phyloP scores from a whole-genome alignment of 345 rosid genomes.

The Rubroshorea leprosula region DNA sequence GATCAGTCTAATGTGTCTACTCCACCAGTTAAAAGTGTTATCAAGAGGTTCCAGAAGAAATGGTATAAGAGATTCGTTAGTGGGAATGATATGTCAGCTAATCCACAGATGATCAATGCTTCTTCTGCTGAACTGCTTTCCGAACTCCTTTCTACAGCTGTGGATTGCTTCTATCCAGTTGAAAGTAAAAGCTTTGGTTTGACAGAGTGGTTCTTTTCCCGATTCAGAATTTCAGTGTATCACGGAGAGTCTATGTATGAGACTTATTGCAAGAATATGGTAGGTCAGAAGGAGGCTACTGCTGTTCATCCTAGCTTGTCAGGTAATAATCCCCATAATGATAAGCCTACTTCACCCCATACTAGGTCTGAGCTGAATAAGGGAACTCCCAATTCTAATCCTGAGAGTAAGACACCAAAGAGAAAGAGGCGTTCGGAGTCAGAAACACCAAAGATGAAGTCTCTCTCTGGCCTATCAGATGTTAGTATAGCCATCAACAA shows the following conservation, averaged over 20 bases:
- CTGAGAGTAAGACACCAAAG: slow-evolving; percentile 30
- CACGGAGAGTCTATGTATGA: slow-evolving; percentile 60
- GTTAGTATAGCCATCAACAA: slow-evolving; percentile 23
- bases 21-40: slow-evolving; percentile 39
- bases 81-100: slow-evolving; percentile 30
- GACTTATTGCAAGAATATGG: slow-evolving; percentile 46
- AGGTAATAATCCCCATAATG: slow-evolving; percentile 2
- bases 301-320: slow-evolving; percentile 8
- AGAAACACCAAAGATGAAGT: slow-evolving; percentile 25
- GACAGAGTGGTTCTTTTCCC: slow-evolving; percentile 71
- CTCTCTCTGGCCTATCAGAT: slow-evolving; percentile 39
- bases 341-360: slow-evolving; percentile 8
- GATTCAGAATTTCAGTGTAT: slow-evolving; percentile 60
- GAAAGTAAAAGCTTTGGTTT: slow-evolving; percentile 36
- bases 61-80: slow-evolving; percentile 51
- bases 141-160: slow-evolving; percentile 48
- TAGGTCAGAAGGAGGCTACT: slow-evolving; percentile 35
- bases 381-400: slow-evolving; percentile 4
- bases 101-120: slow-evolving; percentile 37
- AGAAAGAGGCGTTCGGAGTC: slow-evolving; percentile 26
- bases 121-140: slow-evolving; percentile 52
- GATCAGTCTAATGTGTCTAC: slow-evolving; percentile 42
- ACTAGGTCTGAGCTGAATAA: slow-evolving; percentile 11
- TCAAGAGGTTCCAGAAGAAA: slow-evolving; percentile 50
- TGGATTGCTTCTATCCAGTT: slow-evolving; percentile 37